Evolutionary conservation across 805 yeast species (phyloP), one percentile per base, ranked within the genome.

Genomic region (Candida dajiaensis): DNA sequence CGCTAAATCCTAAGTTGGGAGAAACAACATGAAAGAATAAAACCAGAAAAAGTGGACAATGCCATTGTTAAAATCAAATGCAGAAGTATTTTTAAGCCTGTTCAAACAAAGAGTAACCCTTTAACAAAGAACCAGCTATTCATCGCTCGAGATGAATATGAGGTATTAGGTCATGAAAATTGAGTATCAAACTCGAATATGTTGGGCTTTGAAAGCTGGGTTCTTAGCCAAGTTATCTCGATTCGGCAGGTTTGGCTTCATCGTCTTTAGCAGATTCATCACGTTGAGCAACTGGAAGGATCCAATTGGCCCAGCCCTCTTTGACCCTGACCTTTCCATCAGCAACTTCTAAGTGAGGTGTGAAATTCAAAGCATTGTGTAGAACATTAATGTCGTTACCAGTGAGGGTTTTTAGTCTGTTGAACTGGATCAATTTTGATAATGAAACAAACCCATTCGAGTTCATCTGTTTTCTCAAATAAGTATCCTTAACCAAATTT

Each of bases 401-500:
- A 33, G 83, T 74, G 40, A 85, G 68, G 42, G 75, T 72, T 62
- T 82, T 78, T 48, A 92, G 80, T 58, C 96, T 78, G 67, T 83
- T 82, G 65, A 89, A 89, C 50, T 76, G 72, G 50, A 87, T 78
- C 51, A 89, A 72, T 46, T 77, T 73, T 6, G 64, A 59, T 51
- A 89, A 66, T 21, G 85, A 81, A 44, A 89, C 77, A 70, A 81
- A 81, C 6, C 97, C 97, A 45, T 77, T 70, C 26, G 77, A 62
- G 65, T 83, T 78, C 95, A 92, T 85, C 57, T 85, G 85, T 53
- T 80, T 77, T 68, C 96, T 81, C 67, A 94, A 73, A 63, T 70
- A 92, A 38, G 81, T 69, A 68, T 94, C 99, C 66, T 86, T 85
- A 55, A 83, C 70, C 66, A 94, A 76, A 65, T 94, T 94, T 56